A percentile compares a stretch with the other conserved stretches of the same genome.
Conservation (phyloP, 345 rosid species). For the Acer negundo region DNA sequence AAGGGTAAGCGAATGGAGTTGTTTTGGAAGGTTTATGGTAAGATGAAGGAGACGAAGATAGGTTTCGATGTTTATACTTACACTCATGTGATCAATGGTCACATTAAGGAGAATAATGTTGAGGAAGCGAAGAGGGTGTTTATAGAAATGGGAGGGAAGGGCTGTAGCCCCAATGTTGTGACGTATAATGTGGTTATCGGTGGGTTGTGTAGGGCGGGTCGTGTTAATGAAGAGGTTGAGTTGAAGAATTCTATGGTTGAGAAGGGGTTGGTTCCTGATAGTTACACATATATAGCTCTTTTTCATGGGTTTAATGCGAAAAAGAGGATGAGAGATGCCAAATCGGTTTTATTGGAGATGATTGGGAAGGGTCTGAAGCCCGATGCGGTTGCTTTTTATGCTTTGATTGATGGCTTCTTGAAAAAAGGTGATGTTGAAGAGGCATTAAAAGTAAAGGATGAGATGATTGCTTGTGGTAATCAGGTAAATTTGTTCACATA, state of each 20-base stretch:
- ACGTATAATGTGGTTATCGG: conserved; percentile 37
- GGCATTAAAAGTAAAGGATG: conserved; percentile 36
- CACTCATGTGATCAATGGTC: conserved; percentile 34
- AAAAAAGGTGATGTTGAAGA: conserved; percentile 30
- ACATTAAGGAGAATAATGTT: conserved; percentile 26
- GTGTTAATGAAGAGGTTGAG: conserved; percentile 29
- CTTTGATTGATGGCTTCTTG: conserved; percentile 37
- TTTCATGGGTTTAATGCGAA: conserved; percentile 30
- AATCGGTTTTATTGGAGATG: conserved; percentile 32
- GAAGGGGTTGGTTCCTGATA: conserved; percentile 36
- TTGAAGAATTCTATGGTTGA: conserved; percentile 30
- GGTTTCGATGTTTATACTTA: conserved; percentile 34
- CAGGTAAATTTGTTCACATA: conserved; percentile 20
- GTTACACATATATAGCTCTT: conserved; percentile 28
- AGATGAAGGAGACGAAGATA: conserved; percentile 27
- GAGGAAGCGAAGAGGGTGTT: conserved; percentile 28
- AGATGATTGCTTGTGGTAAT: conserved; percentile 31
- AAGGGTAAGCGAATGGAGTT: conserved; percentile 28
- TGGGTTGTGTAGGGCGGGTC: conserved; percentile 36
- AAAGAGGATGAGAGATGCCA: conserved; percentile 28
- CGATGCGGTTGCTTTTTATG: conserved; percentile 26
- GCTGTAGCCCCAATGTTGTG: conserved; percentile 31
- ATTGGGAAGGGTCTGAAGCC: conserved; percentile 29
- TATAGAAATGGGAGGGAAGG: conserved; percentile 35
- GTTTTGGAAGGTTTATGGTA: conserved; percentile 39